These are phyloP conservation scores for Cryptococcus hybrid DNA, from an alignment of 1,284 basidiomycete species.

Conservation along the genomic window DNA sequence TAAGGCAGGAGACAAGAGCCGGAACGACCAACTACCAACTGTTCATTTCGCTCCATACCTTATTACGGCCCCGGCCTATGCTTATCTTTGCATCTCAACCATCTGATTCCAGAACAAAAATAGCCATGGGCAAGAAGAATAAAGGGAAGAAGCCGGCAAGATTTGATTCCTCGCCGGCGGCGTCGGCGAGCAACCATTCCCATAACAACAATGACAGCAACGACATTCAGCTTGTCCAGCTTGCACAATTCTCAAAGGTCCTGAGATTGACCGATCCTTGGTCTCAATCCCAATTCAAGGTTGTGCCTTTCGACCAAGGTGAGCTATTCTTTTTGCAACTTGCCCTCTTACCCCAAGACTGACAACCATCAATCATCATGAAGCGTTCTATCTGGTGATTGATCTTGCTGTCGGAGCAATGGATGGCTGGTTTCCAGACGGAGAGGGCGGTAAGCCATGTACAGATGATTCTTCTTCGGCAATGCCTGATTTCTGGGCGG, in stretches of 20 bases:
- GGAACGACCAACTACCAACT: no score
- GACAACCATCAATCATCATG: no score
- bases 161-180: no score
- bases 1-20: no score
- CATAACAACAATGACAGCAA: constrained; percentile 2
- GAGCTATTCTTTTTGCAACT: constrained; percentile 27
- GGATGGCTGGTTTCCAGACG: constrained; percentile 84
- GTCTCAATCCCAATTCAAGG: constrained; percentile 58
- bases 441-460: constrained; percentile 72
- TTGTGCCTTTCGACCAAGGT: constrained; percentile 82
- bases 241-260: constrained; percentile 29
- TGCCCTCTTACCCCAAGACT: background rate
- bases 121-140: no score
- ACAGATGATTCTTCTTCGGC: constrained; percentile 44
- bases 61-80: no score
- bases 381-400: constrained; percentile 78
- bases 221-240: no score
- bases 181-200: no score
- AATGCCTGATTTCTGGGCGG: constrained; percentile 57
- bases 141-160: no score
- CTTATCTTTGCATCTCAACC: no score
- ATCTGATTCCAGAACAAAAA: no score
- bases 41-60: no score
- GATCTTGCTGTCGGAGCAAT: constrained; percentile 79
- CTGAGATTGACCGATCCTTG: constrained; percentile 68